phyloP scores from a whole-genome alignment of 768 basidiomycete species.

The Goffeauzyma gilvescens region DNA sequence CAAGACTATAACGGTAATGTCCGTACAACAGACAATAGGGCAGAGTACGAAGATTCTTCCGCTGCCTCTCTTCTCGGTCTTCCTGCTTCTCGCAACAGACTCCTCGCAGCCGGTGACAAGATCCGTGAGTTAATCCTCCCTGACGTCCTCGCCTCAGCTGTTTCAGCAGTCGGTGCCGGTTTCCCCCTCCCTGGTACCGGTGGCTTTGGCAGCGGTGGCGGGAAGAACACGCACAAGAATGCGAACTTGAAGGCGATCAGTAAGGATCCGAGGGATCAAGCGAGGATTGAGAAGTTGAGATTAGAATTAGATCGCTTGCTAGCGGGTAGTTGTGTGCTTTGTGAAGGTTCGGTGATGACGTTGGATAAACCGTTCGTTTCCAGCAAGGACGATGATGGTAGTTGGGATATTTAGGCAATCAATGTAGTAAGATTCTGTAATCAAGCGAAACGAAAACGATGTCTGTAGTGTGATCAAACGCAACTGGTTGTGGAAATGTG shows the following conservation, averaged over 20 bases:
- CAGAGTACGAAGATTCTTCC: no score
- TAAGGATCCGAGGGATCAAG: conserved; percentile 34
- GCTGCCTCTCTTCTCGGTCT: conserved; percentile 26
- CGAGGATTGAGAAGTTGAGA: conserved; percentile 52
- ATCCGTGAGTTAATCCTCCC: conserved; percentile 83
- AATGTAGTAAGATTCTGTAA: background rate
- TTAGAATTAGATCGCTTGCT: conserved; percentile 75
- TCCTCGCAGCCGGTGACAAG: conserved; percentile 73
- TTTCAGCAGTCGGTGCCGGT: conserved; percentile 37
- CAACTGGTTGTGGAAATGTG: conserved; percentile 2
- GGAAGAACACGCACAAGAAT: conserved; percentile 35
- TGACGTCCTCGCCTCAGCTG: conserved; percentile 69
- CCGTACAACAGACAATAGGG: no score
- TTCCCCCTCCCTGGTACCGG: no score
- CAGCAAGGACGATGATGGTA: conserved; percentile 5
- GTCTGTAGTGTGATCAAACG: background rate
- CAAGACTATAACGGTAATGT: no score
- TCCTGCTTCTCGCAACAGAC: conserved; percentile 36
- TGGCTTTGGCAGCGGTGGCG: conserved; percentile 14
- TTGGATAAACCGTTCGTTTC: conserved; percentile 9
- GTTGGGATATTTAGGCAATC: conserved; percentile 7
- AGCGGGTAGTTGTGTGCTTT: conserved; percentile 75
- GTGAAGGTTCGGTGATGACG: conserved; percentile 38
- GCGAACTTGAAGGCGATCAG: conserved; percentile 34
- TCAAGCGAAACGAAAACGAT: background rate